These are phyloP conservation scores for Stenogyne calaminthoides DNA, from an alignment of 305 asterid genomes.

Conservation along the genomic window DNA sequence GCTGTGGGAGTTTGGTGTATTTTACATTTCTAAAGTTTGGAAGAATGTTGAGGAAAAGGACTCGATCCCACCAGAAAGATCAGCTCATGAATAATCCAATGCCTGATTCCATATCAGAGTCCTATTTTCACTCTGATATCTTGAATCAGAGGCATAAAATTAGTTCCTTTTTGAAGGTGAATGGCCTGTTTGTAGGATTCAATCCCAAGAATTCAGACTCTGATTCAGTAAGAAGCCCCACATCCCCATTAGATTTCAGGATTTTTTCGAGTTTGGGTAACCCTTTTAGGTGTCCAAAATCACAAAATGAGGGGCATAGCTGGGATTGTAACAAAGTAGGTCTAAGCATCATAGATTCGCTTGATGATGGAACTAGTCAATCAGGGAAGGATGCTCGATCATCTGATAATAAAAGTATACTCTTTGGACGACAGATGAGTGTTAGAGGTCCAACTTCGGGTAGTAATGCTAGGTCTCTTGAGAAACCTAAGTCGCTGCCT, in stretches of 20 bases:
- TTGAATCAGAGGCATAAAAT: constrained; percentile 56
- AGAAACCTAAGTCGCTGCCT: constrained; percentile 65
- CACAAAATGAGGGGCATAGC: constrained; percentile 43
- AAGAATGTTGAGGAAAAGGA: constrained; percentile 74
- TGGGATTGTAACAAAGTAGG: constrained; percentile 87
- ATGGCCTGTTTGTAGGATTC: constrained; percentile 72
- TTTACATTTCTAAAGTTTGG: constrained; percentile 30
- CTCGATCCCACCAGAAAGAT: constrained; percentile 69
- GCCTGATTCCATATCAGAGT: constrained; percentile 55
- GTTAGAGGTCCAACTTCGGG: constrained; percentile 42
- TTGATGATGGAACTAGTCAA: constrained; percentile 50
- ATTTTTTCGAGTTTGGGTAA: constrained; percentile 67
- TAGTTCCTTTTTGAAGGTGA: constrained; percentile 51
- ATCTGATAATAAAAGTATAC: constrained; percentile 57
- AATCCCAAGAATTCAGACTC: constrained; percentile 60
- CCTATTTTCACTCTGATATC: constrained; percentile 50
- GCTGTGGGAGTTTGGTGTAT: constrained; percentile 28
- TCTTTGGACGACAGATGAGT: constrained; percentile 64
- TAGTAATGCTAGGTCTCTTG: constrained; percentile 39
- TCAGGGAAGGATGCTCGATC: constrained; percentile 44
- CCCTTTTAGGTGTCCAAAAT: constrained; percentile 61
- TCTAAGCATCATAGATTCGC: constrained; percentile 81
- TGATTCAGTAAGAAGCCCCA: constrained; percentile 82
- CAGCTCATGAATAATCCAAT: constrained; percentile 56
- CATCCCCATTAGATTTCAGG: constrained; percentile 83